Conservation (phyloP, 176 grass and related monocot genomes). For the Coix lacrymajobi region DNA sequence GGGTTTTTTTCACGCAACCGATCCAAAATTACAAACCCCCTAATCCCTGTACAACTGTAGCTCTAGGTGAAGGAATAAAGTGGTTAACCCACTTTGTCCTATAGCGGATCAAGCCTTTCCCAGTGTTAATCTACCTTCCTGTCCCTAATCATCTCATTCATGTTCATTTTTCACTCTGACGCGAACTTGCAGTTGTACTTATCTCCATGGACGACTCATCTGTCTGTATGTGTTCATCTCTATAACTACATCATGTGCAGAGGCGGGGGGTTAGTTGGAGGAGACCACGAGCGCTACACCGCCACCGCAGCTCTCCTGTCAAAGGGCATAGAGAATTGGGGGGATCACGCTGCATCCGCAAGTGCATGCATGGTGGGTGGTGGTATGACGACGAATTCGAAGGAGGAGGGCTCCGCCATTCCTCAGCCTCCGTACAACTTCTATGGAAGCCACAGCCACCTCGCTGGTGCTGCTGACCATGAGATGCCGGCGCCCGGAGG, state of each 20-base stretch:
- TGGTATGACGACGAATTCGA: no score
- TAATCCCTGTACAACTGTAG: conserved; percentile 21
- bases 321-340: conserved; percentile 56
- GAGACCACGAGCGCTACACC: conserved; percentile 45
- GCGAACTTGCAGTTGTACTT: conserved; percentile 33
- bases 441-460: conserved; percentile 27
- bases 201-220: conserved; percentile 42
- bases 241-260: conserved; percentile 33
- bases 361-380: conserved; percentile 21
- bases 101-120: conserved; percentile 34
- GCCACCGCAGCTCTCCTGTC: conserved; percentile 47
- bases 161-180: conserved; percentile 30
- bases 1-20: background rate
- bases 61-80: conserved; percentile 38
- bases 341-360: conserved; percentile 20
- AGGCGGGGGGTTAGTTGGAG: conserved; percentile 54
- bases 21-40: background rate
- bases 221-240: conserved; percentile 24
- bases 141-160: conserved; percentile 24
- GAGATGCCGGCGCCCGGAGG: conserved; percentile 43
- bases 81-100: conserved; percentile 52
- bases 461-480: conserved; percentile 14
- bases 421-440: conserved; percentile 29
- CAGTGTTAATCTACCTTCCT: conserved; percentile 14
- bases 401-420: conserved; percentile 42